Base-by-base conservation (phyloP, 108 stramenopile species). In the Ochromonas danica region DNA sequence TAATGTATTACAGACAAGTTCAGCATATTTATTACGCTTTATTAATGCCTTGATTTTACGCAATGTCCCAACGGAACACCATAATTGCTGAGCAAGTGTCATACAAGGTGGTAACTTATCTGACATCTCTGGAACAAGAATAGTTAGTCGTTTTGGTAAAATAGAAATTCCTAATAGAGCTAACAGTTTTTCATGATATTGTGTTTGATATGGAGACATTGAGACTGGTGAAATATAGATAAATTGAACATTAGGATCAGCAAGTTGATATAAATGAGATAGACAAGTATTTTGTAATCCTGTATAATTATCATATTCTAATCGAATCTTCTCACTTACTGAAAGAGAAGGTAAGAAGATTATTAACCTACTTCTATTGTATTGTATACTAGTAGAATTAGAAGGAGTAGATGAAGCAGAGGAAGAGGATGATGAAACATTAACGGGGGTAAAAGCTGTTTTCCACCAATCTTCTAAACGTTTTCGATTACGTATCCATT, bases 51-150 rank as follows among this genome's bases (percentile, higher is more conserved):
- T 0, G 42, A 87, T 81, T 0, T 80, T 51, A 27, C 79, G 41
- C 33, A 86, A 36, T 61, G 82, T 63, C 33, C 35, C 43, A 2
- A 83, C 80, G 28, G 85, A 86, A 36, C 80, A 86, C 6, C 60
- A 43, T 1, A 86, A 51, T 1, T 79, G 1, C 38, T 80, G 42
- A 22, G 81, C 62, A 17, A 87, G 42, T 22, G 87, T 38, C 1
- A 84, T 40, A 35, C 62, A 63, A 39, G 27, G 22, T 2, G 83
- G 83, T 61, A 86, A 85, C 39, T 78, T 22, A 30, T 61, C 74
- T 17, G 43, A 42, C 39, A 81, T 71, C 70, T 87, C 87, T 35
- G 87, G 87, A 10, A 86, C 79, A 42, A 86, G 62, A 39, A 85
- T 71, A 28, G 77, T 77, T 51, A 87, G 70, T 1, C 81, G 81